phyloP scores from a whole-genome alignment of 441 rosid genomes.

The Jatropha podagrica region DNA sequence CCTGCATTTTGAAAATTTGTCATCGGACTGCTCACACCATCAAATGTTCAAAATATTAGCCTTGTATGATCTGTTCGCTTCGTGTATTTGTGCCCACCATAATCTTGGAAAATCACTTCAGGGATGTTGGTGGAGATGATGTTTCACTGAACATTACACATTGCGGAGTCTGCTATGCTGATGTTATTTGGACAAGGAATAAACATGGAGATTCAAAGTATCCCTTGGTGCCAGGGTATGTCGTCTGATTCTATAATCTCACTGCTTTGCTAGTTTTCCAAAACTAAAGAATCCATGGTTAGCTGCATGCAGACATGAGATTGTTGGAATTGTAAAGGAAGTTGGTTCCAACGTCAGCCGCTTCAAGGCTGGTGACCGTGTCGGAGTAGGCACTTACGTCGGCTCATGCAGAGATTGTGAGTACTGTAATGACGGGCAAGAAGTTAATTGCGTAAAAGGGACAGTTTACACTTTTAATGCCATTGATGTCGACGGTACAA shows the following conservation, averaged over 20 bases:
- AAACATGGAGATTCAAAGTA: conserved; percentile 54
- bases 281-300: background rate
- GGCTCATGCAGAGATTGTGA: conserved; percentile 80
- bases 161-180: conserved; percentile 92
- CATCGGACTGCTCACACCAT: background rate
- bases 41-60: background rate
- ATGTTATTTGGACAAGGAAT: conserved; percentile 73
- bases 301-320: conserved; percentile 65
- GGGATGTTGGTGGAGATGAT: conserved; percentile 62
- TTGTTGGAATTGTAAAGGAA: conserved; percentile 72
- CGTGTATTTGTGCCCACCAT: background rate
- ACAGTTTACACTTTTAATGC: conserved; percentile 62
- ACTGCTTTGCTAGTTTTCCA: background rate
- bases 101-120: conserved; percentile 25
- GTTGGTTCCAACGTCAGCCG: conserved; percentile 65
- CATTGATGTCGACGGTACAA: conserved; percentile 65
- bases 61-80: background rate
- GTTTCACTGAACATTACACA: conserved; percentile 78
- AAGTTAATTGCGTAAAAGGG: conserved; percentile 57
- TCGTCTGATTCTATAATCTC: background rate
- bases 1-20: too few species aligned
- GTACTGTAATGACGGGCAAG: conserved; percentile 52
- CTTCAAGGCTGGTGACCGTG: conserved; percentile 76
- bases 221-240: conserved; percentile 93
- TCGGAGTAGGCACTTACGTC: conserved; percentile 90